phyloP scores from a whole-genome alignment of 257 asterid genomes.

The Ophiorrhiza pumila region DNA sequence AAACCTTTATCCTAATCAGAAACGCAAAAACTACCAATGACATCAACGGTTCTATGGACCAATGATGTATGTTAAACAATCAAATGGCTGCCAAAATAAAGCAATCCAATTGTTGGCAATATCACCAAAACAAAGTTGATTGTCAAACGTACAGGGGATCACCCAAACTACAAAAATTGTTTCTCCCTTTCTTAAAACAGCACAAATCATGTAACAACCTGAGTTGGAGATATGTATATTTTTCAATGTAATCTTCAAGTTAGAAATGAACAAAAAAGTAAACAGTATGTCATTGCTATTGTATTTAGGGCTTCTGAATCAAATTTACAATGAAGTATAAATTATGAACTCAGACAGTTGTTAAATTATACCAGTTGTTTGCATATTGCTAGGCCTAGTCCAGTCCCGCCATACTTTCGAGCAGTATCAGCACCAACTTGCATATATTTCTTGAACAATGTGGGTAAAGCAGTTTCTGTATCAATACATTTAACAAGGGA shows the following conservation, averaged over 20 bases:
- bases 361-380: conserved; percentile 64
- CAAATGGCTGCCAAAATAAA: background rate
- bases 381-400: conserved; percentile 90
- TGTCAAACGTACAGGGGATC: background rate
- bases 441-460: conserved; percentile 90
- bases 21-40: background rate
- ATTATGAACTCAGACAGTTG: background rate
- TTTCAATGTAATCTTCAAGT: too few relatives aligned
- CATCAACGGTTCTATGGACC: background rate
- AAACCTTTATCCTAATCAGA: background rate
- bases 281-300: background rate
- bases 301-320: background rate
- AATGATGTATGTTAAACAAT: background rate
- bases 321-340: background rate
- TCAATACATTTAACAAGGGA: conserved; percentile 12
- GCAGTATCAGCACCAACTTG: conserved; percentile 93
- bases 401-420: conserved; percentile 92
- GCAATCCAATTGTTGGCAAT: background rate
- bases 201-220: background rate
- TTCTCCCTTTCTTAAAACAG: background rate
- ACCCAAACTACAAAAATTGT: background rate
- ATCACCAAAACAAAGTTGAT: background rate
- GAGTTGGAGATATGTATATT: background rate
- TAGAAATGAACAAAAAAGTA: too few relatives aligned
- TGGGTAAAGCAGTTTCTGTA: conserved; percentile 69